A percentile compares a stretch with the other conserved stretches of the same genome.
phyloP scores from a whole-genome alignment of 192 early-diverging fungal species.

The Blastocladiella britannica region DNA sequence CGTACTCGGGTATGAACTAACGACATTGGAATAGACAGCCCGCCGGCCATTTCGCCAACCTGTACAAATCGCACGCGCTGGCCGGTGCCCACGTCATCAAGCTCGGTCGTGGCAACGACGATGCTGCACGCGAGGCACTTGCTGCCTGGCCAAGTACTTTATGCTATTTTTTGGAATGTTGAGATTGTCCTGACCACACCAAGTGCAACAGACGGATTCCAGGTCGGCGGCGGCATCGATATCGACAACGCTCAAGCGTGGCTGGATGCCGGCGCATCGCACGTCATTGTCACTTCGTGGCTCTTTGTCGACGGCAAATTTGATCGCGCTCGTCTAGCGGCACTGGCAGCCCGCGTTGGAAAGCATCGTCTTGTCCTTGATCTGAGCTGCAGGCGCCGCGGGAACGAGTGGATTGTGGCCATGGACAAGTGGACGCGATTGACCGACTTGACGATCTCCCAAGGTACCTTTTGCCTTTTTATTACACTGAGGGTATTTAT shows the following conservation, averaged over 20 bases:
- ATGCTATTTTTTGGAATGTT: not conserved
- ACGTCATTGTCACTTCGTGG: conserved; percentile 90
- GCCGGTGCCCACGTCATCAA: conserved; percentile 87
- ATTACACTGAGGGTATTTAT: not conserved
- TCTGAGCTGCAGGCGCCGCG: conserved; percentile 40
- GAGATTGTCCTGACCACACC: no score
- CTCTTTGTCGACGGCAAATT: conserved; percentile 70
- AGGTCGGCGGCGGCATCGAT: conserved; percentile 87
- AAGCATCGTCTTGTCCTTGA: conserved; percentile 59
- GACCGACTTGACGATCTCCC: conserved; percentile 64
- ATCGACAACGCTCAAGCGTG: conserved; percentile 67
- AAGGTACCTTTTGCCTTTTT: conserved; percentile 24
- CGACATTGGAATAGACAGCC: conserved; percentile 33
- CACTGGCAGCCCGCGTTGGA: conserved; percentile 29
- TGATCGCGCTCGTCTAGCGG: conserved; percentile 35
- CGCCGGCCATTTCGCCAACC: conserved; percentile 54
- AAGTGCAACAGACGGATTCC: conserved; percentile 40
- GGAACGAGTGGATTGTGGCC: conserved; percentile 70
- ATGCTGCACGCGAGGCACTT: conserved; percentile 65
- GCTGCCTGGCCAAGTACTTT: conserved; percentile 51
- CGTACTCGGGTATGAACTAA: not conserved
- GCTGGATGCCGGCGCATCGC: conserved; percentile 55
- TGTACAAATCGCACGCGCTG: conserved; percentile 53
- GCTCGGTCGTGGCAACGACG: conserved; percentile 68
- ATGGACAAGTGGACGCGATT: conserved; percentile 97